These are phyloP conservation scores for Elongisporangium anandrum DNA, from an alignment of 352 stramenopile species.

Conservation along the genomic window DNA sequence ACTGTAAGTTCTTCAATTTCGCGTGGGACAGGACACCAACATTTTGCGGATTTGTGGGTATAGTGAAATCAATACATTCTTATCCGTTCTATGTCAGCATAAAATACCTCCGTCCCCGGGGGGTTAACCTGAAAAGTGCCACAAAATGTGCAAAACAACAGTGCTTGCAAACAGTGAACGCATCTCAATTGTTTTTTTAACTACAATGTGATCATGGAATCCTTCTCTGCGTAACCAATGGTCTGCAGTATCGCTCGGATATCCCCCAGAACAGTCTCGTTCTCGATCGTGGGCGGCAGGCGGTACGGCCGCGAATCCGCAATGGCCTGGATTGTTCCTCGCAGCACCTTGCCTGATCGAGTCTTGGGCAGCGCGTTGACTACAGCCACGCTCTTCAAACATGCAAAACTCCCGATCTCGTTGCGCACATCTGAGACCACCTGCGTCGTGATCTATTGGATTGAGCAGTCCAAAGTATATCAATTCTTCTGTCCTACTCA, in stretches of 20 bases:
- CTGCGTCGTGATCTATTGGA: slow-evolving; percentile 10
- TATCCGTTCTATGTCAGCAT: too few species aligned
- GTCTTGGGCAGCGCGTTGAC: slow-evolving; percentile 46
- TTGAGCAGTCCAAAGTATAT: not conserved
- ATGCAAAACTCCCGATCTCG: slow-evolving; percentile 53
- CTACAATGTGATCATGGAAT: slow-evolving; percentile 9
- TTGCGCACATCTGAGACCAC: slow-evolving; percentile 33
- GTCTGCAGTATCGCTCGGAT: slow-evolving; percentile 25
- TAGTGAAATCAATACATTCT: too few species aligned
- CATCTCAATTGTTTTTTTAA: too few species aligned
- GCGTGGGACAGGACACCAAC: too few species aligned
- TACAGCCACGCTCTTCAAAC: slow-evolving; percentile 36
- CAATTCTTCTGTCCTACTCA: not conserved
- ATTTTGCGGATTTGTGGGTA: too few species aligned
- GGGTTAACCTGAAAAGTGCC: too few species aligned
- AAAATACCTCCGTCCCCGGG: too few species aligned
- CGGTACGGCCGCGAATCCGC: slow-evolving; percentile 33
- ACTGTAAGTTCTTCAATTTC: too few species aligned
- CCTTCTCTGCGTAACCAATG: slow-evolving; percentile 41
- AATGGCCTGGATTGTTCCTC: slow-evolving; percentile 47
- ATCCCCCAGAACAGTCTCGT: slow-evolving; percentile 32
- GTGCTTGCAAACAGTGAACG: too few species aligned
- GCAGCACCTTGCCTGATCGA: slow-evolving; percentile 49
- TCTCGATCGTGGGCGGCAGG: slow-evolving; percentile 51
- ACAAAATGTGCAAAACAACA: too few species aligned